Conservation (phyloP, 305 asterid species). For the Solanum hybrid region DNA sequence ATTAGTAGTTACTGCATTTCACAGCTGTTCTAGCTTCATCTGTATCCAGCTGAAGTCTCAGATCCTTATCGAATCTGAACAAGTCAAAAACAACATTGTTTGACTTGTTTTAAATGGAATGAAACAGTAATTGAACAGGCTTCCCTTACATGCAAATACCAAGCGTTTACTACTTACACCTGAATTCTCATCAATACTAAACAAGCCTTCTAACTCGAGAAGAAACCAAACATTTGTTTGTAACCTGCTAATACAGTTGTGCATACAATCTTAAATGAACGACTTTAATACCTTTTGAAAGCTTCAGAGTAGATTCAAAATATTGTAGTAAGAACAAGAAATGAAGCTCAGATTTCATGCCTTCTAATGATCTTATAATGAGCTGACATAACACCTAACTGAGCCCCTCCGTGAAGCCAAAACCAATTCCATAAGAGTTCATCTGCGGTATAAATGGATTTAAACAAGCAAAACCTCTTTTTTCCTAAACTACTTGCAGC, state of each 20-base stretch:
- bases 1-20: background rate
- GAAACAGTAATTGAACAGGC: background rate
- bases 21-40: background rate
- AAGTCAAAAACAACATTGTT: background rate
- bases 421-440: background rate
- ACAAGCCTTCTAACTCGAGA: background rate
- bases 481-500: background rate
- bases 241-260: background rate
- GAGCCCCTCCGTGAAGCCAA: background rate
- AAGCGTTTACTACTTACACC: background rate
- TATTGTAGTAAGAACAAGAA: background rate
- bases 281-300: background rate
- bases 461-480: background rate
- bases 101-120: background rate
- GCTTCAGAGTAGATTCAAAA: background rate
- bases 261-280: background rate
- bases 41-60: background rate
- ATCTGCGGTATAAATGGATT: background rate
- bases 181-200: background rate
- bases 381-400: background rate
- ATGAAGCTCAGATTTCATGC: background rate
- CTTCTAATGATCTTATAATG: background rate
- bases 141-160: background rate
- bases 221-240: background rate
- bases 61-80: background rate